Evolutionary conservation across 345 rosid species (phyloP), one percentile per base, ranked within the genome.

Genomic region (Microthlaspi erraticum): DNA sequence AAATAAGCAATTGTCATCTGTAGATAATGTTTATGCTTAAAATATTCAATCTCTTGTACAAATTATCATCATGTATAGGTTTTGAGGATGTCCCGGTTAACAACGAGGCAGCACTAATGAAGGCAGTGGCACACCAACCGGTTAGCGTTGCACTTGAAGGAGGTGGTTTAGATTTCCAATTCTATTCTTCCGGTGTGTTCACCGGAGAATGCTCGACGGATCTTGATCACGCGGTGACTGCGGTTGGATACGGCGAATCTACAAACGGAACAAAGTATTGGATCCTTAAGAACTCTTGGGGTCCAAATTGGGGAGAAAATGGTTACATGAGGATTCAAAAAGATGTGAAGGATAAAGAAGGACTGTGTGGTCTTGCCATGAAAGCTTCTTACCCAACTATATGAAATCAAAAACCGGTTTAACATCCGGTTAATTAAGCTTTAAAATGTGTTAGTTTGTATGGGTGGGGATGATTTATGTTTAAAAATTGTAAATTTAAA

Each of bases 221-320:
- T 12, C 77, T 82, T 37, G 79, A 80, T 64, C 95, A 88, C 23
- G 90, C 72, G 4, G 87, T 85, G 5, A 64, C 83, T 11, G 80
- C 72, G 0, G 73, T 87, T 10, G 95, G 95, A 39, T 88, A 85
- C 41, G 87, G 88, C 8, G 56, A 48, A 9, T 33, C 42, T 0
- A 44, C 10, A 0, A 77, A 61, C 5, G 75, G 78, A 36, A 72
- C 72, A 1, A 79, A 86, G 71, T 85, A 80, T 61, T 87, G 95
- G 95, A 41, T 80, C 61, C 71, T 78, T 8, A 88, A 83, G 56
- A 88, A 88, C 8, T 88, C 95, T 0, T 88, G 95, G 92, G 92
- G 90, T 10, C 8, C 12, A 5, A 62, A 52, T 0, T 88, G 88
- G 90, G 95, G 95, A 4, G 95, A 88, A 41, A 20, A 33, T 8